Base-by-base conservation (phyloP, 106 monocot genomes). In the Triglochin maritima region DNA sequence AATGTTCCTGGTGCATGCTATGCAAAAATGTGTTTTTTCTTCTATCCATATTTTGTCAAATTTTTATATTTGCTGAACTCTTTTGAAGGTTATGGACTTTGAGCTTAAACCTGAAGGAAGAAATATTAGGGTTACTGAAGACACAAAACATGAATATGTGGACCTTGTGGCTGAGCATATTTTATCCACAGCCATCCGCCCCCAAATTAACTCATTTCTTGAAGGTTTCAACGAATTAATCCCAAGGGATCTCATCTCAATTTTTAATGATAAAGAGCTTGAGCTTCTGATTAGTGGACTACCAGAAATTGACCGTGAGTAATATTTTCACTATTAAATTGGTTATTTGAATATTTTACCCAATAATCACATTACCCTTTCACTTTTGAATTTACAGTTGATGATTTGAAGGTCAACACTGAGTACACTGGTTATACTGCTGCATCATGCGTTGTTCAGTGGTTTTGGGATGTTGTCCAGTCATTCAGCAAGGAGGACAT, bases 381-480 rank as follows among this genome's bases (percentile, higher is more conserved):
- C 17, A 16, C 5, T 71, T 53, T 12, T 62, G 7, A 59, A 11
- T 6, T 17, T 80, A 29, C 72, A 98, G 98, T 98, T 83, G 98
- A 98, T 76, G 92, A 98, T 57, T 82, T 98, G 71, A 86, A 84
- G 61, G 85, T 70, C 72, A 98, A 92, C 74, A 92, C 98, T 1
- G 98, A 98, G 50, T 98, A 98, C 75, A 86, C 98, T 69, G 88
- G 92, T n/a, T 98, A 98, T 59, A 98, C 75, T 63, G 86, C 78
- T 80, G 91, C 86, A 12, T 88, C 98, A 47, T 82, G 86, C 67
- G 88, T 98, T 6, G 86, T 98, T 56, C 98, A 98, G 71, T 98
- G 98, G 98, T 98, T 98, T 84, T 98, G 98, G 98, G 92, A 92
- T 62, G 82, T 98, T 41, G 84, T 98, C 79, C 86, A 88, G 41